Evolutionary conservation across 345 rosid species (phyloP), one percentile per base, ranked within the genome.

Genomic region (Citrus hindsii): DNA sequence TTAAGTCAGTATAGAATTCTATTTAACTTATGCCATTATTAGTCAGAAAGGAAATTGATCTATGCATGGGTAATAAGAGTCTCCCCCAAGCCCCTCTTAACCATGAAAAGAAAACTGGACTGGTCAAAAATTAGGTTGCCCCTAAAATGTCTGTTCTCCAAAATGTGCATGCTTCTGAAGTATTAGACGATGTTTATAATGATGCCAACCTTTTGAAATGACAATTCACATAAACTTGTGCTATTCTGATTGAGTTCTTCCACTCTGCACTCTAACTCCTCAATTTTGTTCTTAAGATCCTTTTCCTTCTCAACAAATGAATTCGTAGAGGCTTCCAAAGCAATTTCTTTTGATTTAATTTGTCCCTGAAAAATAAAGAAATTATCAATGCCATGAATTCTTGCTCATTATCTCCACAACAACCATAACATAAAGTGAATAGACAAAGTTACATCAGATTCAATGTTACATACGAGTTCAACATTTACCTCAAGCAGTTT

Each of bases 401-500:
- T 27, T 24, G 59, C n/a, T 58, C 53, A 73, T 42, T 22, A 51
- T 48, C 4, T 73, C 65, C n/a, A 59, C 14, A 22, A 61, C 24
- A 38, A 61, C 24, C 25, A 59, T 9, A 14, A 38, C n/a, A 61
- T 21, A 40, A 13, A 69, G 28, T 60, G 14, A 59, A 79, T 38
- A 38, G 69, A 55, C 37, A 33, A 76, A 71, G 27, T 76, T 42
- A 22, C 18, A 22, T 48, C 12, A 13, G 32, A 16, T 59, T 74
- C 61, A 53, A 61, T 63, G 75, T 65, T 38, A 9, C 19, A 65
- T n/a, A 62, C 51, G 12, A 55, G 72, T n/a, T 16, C 6, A 32
- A 72, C 0, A 55, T 48, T 80, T 90, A 94, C 99, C 99, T 93
- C 87, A 1, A 92, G 90, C 80, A 78, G 79, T 79, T 77, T 86